phyloP scores from a whole-genome alignment of 495 filamentous ascomycete genomes.

The Acidomyces sp. region DNA sequence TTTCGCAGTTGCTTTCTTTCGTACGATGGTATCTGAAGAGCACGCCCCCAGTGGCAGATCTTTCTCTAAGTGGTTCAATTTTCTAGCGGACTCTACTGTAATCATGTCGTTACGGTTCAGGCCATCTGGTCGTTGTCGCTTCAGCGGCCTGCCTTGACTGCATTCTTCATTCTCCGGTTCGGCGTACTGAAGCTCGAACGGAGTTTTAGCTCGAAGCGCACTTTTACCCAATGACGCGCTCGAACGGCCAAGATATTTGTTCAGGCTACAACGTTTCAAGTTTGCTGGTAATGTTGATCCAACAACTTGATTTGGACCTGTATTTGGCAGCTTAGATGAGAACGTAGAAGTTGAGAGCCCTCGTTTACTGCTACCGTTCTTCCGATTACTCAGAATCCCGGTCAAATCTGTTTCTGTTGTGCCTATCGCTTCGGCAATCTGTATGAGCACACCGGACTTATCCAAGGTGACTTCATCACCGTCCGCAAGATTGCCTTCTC shows the following conservation, averaged over 20 bases:
- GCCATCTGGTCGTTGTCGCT: constrained; percentile 33
- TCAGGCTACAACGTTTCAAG: constrained; percentile 40
- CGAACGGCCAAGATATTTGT: constrained; percentile 44
- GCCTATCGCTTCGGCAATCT: constrained; percentile 64
- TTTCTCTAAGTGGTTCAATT: background rate
- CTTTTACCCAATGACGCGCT: constrained; percentile 37
- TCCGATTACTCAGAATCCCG: constrained; percentile 53
- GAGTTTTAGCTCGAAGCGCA: constrained; percentile 31
- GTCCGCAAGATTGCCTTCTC: constrained; percentile 47
- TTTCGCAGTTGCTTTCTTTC: constrained; percentile 2
- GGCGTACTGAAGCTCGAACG: constrained; percentile 36
- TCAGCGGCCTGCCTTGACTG: constrained; percentile 30
- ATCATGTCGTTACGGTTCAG: background rate
- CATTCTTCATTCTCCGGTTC: constrained; percentile 19
- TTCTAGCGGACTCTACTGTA: background rate
- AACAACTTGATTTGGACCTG: background rate
- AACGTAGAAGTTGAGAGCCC: constrained; percentile 7
- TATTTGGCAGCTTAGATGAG: background rate
- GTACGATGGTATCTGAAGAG: constrained; percentile 14
- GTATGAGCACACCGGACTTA: constrained; percentile 55
- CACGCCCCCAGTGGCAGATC: constrained; percentile 16
- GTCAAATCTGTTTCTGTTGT: constrained; percentile 63
- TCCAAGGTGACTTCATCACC: constrained; percentile 78
- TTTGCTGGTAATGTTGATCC: constrained; percentile 16
- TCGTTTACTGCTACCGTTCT: constrained; percentile 29